A percentile compares a stretch with the other conserved stretches of the same genome.
phyloP scores from a whole-genome alignment of 768 basidiomycete genomes.

The Suillus sp. region DNA sequence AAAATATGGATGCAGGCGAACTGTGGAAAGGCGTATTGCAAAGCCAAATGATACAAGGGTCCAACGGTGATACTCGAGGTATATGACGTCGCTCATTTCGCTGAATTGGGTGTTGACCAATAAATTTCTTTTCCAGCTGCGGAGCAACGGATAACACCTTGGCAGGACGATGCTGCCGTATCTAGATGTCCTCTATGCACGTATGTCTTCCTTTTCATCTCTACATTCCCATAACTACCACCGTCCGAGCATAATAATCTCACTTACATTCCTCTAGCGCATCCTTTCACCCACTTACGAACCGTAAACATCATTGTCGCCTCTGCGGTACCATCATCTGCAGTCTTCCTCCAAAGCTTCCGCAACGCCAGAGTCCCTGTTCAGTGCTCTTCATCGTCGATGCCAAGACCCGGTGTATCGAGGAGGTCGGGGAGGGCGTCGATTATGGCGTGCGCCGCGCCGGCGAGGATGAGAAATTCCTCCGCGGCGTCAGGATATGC shows the following conservation, averaged over 20 bases:
- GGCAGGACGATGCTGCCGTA: constrained; percentile 82
- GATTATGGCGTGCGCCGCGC: constrained; percentile 74
- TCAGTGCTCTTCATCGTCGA: constrained; percentile 89
- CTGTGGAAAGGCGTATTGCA: constrained; percentile 68
- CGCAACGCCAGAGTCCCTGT: constrained; percentile 67
- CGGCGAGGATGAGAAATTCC: constrained; percentile 75
- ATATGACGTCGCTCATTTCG: neutral
- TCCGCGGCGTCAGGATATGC: constrained; percentile 89
- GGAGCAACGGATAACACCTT: constrained; percentile 93
- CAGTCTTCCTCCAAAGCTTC: constrained; percentile 76
- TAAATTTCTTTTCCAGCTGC: constrained; percentile 48
- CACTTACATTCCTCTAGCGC: constrained; percentile 39
- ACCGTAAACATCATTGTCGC: constrained; percentile 95
- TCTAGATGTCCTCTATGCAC: constrained; percentile 84
- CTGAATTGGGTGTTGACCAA: constrained; percentile 9
- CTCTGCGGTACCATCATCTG: constrained; percentile 92
- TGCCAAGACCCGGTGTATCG: constrained; percentile 69
- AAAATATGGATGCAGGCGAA: constrained; percentile 64
- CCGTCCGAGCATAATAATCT: constrained; percentile 8
- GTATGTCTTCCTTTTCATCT: constrained; percentile 43
- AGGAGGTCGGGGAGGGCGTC: constrained; percentile 82
- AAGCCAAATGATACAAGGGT: constrained; percentile 42
- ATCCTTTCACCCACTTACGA: constrained; percentile 86
- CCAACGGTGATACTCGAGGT: constrained; percentile 75
- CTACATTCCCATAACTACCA: neutral